These are phyloP conservation scores for Claviceps cyperi DNA, from an alignment of 2,329 filamentous ascomycete species.

Conservation along the genomic window DNA sequence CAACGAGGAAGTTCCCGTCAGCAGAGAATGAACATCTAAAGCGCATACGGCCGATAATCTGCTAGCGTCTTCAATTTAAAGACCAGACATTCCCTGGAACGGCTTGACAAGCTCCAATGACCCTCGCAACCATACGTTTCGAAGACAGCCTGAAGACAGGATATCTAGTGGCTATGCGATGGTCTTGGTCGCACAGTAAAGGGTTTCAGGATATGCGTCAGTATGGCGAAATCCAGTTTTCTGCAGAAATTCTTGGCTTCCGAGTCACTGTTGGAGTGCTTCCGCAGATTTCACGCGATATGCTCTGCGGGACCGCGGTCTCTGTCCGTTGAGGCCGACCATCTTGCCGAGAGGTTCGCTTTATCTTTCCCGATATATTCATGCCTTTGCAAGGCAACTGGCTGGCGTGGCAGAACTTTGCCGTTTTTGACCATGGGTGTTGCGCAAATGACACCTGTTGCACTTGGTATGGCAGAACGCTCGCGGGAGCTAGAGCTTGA, in stretches of 20 bases:
- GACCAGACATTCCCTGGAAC: background rate
- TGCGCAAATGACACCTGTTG: background rate
- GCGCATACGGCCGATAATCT: background rate
- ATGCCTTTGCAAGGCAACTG: background rate
- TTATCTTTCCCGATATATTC: slow-evolving; percentile 19
- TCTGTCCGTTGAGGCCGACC: slow-evolving; percentile 1
- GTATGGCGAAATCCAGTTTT: background rate
- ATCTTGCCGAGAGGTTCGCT: slow-evolving; percentile 24
- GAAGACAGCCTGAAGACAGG: background rate
- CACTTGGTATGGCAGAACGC: background rate
- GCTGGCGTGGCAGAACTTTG: background rate
- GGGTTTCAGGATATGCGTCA: slow-evolving; percentile 6
- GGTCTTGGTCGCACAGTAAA: slow-evolving; percentile 1
- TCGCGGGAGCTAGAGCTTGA: background rate
- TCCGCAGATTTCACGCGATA: background rate
- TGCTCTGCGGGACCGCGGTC: background rate
- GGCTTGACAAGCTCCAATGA: background rate
- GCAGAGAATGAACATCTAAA: background rate
- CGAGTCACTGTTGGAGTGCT: background rate
- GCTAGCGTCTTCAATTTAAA: background rate
- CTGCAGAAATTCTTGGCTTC: background rate
- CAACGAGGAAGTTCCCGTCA: background rate
- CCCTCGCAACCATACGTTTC: background rate
- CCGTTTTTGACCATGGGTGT: background rate
- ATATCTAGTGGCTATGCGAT: background rate